phyloP scores from a whole-genome alignment of 1,139 yeast species.

The Lodderomyces beijingensis region DNA sequence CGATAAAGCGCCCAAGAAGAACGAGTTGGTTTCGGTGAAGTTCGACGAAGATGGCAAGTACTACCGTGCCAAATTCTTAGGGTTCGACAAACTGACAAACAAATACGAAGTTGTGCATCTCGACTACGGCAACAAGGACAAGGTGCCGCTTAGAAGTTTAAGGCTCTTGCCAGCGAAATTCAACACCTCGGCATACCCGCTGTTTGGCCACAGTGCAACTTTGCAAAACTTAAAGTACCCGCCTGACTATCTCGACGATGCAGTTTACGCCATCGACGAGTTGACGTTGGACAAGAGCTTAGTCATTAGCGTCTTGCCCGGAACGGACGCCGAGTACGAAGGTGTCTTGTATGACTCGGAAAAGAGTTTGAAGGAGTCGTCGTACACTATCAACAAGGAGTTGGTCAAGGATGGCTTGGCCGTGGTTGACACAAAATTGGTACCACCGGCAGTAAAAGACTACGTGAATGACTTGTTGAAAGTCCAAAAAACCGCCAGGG shows the following conservation, averaged over 20 bases:
- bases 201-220: conserved; percentile 56
- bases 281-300: conserved; percentile 51
- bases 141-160: conserved; percentile 43
- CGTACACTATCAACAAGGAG: conserved; percentile 60
- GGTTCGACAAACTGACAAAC: conserved; percentile 44
- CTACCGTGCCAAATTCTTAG: conserved; percentile 57
- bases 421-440: conserved; percentile 43
- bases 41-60: conserved; percentile 51
- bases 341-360: conserved; percentile 62
- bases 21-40: conserved; percentile 59
- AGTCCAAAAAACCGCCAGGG: conserved; percentile 47
- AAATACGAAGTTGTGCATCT: conserved; percentile 54
- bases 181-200: conserved; percentile 35
- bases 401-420: conserved; percentile 66
- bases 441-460: conserved; percentile 32
- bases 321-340: conserved; percentile 38
- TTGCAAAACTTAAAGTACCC: conserved; percentile 60
- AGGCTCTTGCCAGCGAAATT: conserved; percentile 55
- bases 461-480: conserved; percentile 37
- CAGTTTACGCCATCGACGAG: conserved; percentile 55
- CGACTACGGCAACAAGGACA: conserved; percentile 62
- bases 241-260: conserved; percentile 61
- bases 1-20: conserved; percentile 45
- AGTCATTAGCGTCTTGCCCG: conserved; percentile 52
- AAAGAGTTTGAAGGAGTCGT: conserved; percentile 50